These are phyloP conservation scores for Plantago elongata DNA, from an alignment of 257 asterid species.

Conservation along the genomic window DNA sequence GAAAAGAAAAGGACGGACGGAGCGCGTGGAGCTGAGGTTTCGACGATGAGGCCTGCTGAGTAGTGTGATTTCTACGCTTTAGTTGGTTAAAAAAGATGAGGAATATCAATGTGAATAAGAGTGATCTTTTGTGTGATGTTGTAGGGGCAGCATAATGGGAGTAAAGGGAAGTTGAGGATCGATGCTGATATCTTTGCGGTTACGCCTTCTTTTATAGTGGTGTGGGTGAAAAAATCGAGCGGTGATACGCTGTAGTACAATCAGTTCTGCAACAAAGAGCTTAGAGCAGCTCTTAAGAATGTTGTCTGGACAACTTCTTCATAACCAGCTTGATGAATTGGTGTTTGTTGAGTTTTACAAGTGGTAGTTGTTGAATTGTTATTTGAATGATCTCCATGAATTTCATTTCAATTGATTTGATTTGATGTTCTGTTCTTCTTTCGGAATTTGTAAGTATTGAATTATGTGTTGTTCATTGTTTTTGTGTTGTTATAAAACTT, in stretches of 20 bases:
- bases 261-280: slow-evolving; percentile 42
- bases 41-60: slow-evolving; percentile 18
- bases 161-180: slow-evolving; percentile 17
- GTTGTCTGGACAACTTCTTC: slow-evolving; percentile 17
- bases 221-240: slow-evolving; percentile 33
- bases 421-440: background rate
- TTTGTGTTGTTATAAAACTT: too few relatives aligned
- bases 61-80: slow-evolving; percentile 16
- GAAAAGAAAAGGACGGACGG: slow-evolving; percentile 27
- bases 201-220: slow-evolving; percentile 14
- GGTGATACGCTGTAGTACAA: slow-evolving; percentile 43
- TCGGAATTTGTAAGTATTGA: too few relatives aligned
- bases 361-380: slow-evolving; percentile 1
- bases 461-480: too few relatives aligned
- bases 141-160: slow-evolving; percentile 13
- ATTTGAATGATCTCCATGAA: too few relatives aligned
- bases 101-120: slow-evolving; percentile 14
- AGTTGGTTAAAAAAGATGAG: slow-evolving; percentile 6
- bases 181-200: slow-evolving; percentile 15
- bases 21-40: slow-evolving; percentile 29
- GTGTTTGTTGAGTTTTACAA: background rate
- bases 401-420: background rate
- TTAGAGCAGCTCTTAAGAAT: slow-evolving; percentile 27
- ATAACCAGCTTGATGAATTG: background rate
- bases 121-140: slow-evolving; percentile 13